A percentile compares a stretch with the other conserved stretches of the same genome.
Conservation (phyloP, 805 yeast genomes). For the Ogataea pignaliae region DNA sequence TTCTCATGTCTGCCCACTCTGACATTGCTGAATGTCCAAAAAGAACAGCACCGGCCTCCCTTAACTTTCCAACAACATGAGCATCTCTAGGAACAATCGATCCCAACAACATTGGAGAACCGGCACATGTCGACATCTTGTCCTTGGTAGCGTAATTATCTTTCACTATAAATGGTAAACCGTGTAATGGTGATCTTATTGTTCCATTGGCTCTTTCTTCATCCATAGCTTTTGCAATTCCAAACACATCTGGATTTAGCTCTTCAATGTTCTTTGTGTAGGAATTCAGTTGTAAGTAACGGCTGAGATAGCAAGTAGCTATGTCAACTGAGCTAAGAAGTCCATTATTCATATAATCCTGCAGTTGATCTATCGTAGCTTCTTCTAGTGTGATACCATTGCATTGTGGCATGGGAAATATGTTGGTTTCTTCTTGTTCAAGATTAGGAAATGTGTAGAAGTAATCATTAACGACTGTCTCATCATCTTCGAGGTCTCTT, state of each 20-base stretch:
- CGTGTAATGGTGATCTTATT: conserved; percentile 26
- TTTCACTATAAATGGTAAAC: conserved; percentile 28
- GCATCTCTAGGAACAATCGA: conserved; percentile 29
- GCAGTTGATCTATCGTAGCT: conserved; percentile 28
- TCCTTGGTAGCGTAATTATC: conserved; percentile 28
- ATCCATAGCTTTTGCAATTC: conserved; percentile 22
- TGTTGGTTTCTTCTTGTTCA: too few species aligned
- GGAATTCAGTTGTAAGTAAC: conserved; percentile 23
- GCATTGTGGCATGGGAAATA: conserved; percentile 21
- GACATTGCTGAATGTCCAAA: conserved; percentile 27
- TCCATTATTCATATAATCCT: conserved; percentile 21
- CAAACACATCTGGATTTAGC: conserved; percentile 24
- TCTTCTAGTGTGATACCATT: conserved; percentile 25
- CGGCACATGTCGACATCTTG: conserved; percentile 23
- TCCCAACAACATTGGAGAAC: conserved; percentile 23
- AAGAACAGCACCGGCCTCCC: conserved; percentile 28
- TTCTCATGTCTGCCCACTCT: conserved; percentile 31
- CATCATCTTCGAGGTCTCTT: too few species aligned
- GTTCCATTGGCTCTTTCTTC: conserved; percentile 21
- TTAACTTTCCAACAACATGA: conserved; percentile 20
- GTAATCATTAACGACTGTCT: too few species aligned
- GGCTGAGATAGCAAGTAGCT: conserved; percentile 20
- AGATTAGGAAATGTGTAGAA: too few species aligned
- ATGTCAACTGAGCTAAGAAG: conserved; percentile 20
- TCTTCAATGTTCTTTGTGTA: conserved; percentile 22